A percentile compares a stretch with the other conserved stretches of the same genome.
These are phyloP conservation scores for Lepiota brunneoincarnata DNA, from an alignment of 768 basidiomycete species.

Conservation along the genomic window DNA sequence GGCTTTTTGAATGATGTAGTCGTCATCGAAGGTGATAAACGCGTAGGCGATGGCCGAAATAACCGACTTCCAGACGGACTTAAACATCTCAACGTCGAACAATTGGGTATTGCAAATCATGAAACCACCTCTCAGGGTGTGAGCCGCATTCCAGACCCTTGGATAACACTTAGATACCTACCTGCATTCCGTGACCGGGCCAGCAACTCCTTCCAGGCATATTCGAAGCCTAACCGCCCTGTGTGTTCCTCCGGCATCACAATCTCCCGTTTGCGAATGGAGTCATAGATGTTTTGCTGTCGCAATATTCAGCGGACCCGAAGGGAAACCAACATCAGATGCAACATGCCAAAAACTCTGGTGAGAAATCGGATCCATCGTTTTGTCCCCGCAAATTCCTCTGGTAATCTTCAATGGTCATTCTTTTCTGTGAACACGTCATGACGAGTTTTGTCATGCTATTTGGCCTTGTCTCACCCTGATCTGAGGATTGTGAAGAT, in stretches of 20 bases:
- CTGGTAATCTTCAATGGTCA: slow-evolving; percentile 94
- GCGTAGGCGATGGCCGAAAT: slow-evolving; percentile 95
- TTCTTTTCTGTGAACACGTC: slow-evolving; percentile 72
- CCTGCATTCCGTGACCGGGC: slow-evolving; percentile 79
- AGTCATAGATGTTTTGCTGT: slow-evolving; percentile 89
- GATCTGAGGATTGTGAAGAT: slow-evolving; percentile 93
- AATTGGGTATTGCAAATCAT: slow-evolving; percentile 75
- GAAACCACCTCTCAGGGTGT: slow-evolving; percentile 46
- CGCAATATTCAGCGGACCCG: neutral
- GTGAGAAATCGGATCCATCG: slow-evolving; percentile 75
- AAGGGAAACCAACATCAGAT: neutral
- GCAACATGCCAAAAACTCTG: slow-evolving; percentile 74
- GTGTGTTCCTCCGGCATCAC: slow-evolving; percentile 98
- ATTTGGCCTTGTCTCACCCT: slow-evolving; percentile 47
- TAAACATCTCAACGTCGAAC: slow-evolving; percentile 95
- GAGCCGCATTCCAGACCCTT: neutral
- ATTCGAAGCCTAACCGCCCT: slow-evolving; percentile 95
- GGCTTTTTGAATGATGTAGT: slow-evolving; percentile 92
- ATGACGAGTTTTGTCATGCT: slow-evolving; percentile 4
- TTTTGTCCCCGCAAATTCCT: slow-evolving; percentile 93
- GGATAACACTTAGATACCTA: slow-evolving; percentile 26
- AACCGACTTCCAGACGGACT: slow-evolving; percentile 86
- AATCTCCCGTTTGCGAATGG: slow-evolving; percentile 91
- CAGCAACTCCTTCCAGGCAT: slow-evolving; percentile 97
- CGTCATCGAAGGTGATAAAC: slow-evolving; percentile 94